These are phyloP conservation scores for Xylariaceae sp. DNA, from an alignment of 2,329 filamentous ascomycete species.

Conservation along the genomic window DNA sequence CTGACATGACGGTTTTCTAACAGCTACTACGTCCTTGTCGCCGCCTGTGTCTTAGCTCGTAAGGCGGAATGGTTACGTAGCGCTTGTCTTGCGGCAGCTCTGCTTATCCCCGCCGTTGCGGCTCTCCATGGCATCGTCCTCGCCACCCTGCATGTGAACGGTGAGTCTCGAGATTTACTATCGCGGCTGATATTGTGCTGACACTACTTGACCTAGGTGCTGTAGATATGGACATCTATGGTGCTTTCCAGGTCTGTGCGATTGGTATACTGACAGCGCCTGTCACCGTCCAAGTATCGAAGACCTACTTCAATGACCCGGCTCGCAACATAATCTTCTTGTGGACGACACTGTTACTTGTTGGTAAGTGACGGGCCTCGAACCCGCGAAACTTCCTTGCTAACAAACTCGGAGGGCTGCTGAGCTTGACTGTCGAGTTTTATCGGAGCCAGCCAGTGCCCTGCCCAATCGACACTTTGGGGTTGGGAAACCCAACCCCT, in stretches of 20 bases:
- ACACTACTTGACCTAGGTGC: constrained; percentile 26
- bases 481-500: too few relatives aligned
- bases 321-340: constrained; percentile 63
- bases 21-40: constrained; percentile 60
- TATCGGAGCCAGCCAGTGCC: constrained; percentile 39
- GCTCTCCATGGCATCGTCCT: constrained; percentile 61
- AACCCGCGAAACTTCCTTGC: too few relatives aligned
- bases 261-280: constrained; percentile 63
- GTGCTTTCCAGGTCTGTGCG: constrained; percentile 63
- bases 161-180: constrained; percentile 19
- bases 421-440: constrained; percentile 62
- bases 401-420: constrained; percentile 37
- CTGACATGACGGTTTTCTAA: too few relatives aligned
- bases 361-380: constrained; percentile 37
- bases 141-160: constrained; percentile 52
- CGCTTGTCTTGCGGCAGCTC: constrained; percentile 43
- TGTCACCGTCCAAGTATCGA: constrained; percentile 55
- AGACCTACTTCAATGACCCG: constrained; percentile 60
- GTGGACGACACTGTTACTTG: constrained; percentile 59
- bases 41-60: constrained; percentile 52
- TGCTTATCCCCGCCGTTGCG: constrained; percentile 60
- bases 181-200: too few relatives aligned
- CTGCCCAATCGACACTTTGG: too few relatives aligned
- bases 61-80: too few relatives aligned
- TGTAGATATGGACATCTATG: constrained; percentile 65